Percentiles rank a stretch among this genome's conserved stretches.
Evolutionary conservation across 2,329 filamentous ascomycete species (phyloP).

Genomic region (Colletotrichum horii): DNA sequence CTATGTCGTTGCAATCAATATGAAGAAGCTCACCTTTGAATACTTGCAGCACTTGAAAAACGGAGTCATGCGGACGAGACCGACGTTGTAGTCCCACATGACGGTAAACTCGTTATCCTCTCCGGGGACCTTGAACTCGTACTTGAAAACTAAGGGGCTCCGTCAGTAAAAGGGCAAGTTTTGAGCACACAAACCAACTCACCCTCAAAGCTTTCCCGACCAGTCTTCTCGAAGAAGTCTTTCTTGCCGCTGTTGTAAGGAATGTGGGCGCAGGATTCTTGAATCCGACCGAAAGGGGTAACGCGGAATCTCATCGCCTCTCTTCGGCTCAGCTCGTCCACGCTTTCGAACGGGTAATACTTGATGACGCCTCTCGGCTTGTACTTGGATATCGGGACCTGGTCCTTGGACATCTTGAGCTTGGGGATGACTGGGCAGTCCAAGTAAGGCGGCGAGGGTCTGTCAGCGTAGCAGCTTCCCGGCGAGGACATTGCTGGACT

Average conservation of each 20-base stretch:
- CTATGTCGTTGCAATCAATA: background rate
- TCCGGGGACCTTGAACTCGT: slow-evolving; percentile 76
- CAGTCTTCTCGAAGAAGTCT: slow-evolving; percentile 83
- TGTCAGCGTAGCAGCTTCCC: slow-evolving; percentile 36
- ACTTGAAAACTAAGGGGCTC: slow-evolving; percentile 73
- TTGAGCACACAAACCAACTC: slow-evolving; percentile 26
- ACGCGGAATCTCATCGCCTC: slow-evolving; percentile 71
- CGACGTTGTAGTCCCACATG: slow-evolving; percentile 98
- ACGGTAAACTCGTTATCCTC: slow-evolving; percentile 73
- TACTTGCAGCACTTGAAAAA: slow-evolving; percentile 93
- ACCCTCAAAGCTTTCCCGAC: slow-evolving; percentile 90
- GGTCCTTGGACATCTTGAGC: slow-evolving; percentile 70
- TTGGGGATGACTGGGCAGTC: slow-evolving; percentile 40
- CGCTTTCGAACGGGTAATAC: slow-evolving; percentile 75
- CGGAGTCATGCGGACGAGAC: slow-evolving; percentile 90
- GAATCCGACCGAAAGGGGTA: slow-evolving; percentile 67
- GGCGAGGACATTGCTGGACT: slow-evolving; percentile 43
- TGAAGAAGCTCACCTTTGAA: slow-evolving; percentile 66
- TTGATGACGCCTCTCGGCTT: slow-evolving; percentile 71
- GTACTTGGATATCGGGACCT: slow-evolving; percentile 65
- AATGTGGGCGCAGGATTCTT: slow-evolving; percentile 73
- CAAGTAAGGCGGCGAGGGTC: slow-evolving; percentile 27
- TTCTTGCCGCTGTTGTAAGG: slow-evolving; percentile 97
- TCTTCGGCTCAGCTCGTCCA: slow-evolving; percentile 60
- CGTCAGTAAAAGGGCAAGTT: background rate